Evolutionary conservation across 1,284 basidiomycete genomes (phyloP).

Genomic region (Tilletia setariae): DNA sequence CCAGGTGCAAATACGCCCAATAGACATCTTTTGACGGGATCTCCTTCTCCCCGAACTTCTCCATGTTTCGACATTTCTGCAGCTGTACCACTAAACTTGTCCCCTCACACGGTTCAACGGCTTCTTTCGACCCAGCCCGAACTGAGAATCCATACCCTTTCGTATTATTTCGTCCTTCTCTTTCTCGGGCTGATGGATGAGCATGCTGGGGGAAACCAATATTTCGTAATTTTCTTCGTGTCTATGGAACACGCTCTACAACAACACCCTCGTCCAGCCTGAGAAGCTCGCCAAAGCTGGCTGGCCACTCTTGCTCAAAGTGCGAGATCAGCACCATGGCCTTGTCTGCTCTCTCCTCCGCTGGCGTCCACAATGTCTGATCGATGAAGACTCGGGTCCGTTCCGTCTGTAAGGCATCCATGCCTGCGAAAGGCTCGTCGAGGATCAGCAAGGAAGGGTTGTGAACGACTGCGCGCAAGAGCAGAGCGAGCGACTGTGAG

Average conservation of each 20-base stretch:
- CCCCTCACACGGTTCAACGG: no score
- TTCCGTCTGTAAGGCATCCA: constrained; percentile 39
- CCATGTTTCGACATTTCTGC: no score
- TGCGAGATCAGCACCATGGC: constrained; percentile 48
- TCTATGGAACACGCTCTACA: constrained; percentile 25
- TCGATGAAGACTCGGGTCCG: constrained; percentile 38
- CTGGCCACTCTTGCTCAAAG: constrained; percentile 50
- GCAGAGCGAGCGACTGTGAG: constrained; percentile 45
- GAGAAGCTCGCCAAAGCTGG: constrained; percentile 33
- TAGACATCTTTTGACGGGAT: no score
- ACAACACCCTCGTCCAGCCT: constrained; percentile 36
- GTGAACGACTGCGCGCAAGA: constrained; percentile 44
- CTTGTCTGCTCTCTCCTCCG: constrained; percentile 21
- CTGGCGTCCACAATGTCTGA: neutral
- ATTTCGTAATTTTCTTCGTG: no score
- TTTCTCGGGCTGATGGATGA: no score
- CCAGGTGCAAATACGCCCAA: no score
- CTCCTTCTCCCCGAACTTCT: no score
- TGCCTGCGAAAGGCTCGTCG: constrained; percentile 53
- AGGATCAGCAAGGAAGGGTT: constrained; percentile 42
- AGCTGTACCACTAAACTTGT: no score
- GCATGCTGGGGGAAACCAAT: no score
- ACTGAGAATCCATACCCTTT: no score
- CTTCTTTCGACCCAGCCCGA: no score
- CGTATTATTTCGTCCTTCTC: no score